A percentile compares a stretch with the other conserved stretches of the same genome.
phyloP scores from a whole-genome alignment of 73 alveolate species.

The Durusdinium trenchii region DNA sequence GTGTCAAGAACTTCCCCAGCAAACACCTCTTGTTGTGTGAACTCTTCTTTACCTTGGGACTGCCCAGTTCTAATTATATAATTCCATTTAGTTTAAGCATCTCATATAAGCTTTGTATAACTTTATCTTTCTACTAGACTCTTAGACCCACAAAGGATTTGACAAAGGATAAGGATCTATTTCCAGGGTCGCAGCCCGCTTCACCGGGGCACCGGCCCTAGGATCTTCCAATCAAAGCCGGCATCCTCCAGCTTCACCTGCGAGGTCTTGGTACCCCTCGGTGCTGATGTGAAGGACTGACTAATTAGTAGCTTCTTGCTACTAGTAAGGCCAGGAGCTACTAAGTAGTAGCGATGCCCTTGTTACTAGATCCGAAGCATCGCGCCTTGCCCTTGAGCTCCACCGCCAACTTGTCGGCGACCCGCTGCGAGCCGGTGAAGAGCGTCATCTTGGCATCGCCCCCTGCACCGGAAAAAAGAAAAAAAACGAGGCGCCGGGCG shows the following conservation, averaged over 20 bases:
- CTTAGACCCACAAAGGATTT: no score
- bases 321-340: no score
- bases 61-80: no score
- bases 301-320: no score
- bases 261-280: conserved; percentile 71
- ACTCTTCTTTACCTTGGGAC: no score
- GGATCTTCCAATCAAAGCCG: conserved; percentile 98
- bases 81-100: no score
- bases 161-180: background rate
- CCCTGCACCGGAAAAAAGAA: background rate
- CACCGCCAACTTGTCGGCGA: conserved; percentile 67
- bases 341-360: conserved; percentile 74
- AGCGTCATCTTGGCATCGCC: conserved; percentile 71
- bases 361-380: conserved; percentile 88
- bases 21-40: no score
- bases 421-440: conserved; percentile 76
- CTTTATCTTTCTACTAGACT: no score
- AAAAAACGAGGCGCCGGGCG: background rate
- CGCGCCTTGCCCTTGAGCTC: conserved; percentile 96
- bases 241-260: conserved; percentile 98
- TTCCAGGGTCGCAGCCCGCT: background rate
- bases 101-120: no score
- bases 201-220: conserved; percentile 97
- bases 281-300: no score
- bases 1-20: no score